These are phyloP conservation scores for Aspergillus nanangensis DNA, from an alignment of 495 filamentous ascomycete genomes.

Conservation along the genomic window DNA sequence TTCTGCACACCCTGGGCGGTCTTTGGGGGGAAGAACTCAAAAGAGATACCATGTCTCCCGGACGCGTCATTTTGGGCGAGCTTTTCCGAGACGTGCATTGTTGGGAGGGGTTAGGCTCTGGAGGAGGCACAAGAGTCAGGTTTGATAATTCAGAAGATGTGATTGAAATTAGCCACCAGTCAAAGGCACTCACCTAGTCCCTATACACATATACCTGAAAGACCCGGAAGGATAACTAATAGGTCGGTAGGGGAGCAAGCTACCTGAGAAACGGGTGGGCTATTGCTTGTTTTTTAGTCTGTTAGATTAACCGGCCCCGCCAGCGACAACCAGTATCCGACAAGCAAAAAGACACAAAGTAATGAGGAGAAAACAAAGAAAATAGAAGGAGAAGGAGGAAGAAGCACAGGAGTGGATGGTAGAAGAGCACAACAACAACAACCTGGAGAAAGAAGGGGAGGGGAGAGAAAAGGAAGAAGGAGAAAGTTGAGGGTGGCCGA, in stretches of 20 bases:
- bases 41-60: slow-evolving; percentile 84
- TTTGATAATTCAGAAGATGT: neutral
- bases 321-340: neutral
- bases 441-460: slow-evolving; percentile 5
- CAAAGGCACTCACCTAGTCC: too few relatives aligned
- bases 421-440: neutral
- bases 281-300: too few relatives aligned
- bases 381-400: slow-evolving; percentile 4
- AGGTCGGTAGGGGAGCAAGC: too few relatives aligned
- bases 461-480: neutral
- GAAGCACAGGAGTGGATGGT: slow-evolving; percentile 4
- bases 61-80: slow-evolving; percentile 74
- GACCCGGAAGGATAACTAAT: too few relatives aligned
- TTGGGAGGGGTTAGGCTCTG: slow-evolving; percentile 13
- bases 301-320: slow-evolving; percentile 5
- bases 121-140: neutral
- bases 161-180: neutral
- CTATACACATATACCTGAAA: too few relatives aligned
- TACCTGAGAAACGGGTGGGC: too few relatives aligned
- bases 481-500: slow-evolving; percentile 7
- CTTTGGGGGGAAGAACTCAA: slow-evolving; percentile 99
- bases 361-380: slow-evolving; percentile 1
- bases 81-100: slow-evolving; percentile 90
- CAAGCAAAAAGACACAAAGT: neutral
- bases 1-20: slow-evolving; percentile 97